Conservation (phyloP, 2,329 filamentous ascomycete species). For the Gnomoniopsis smithogilvyi region DNA sequence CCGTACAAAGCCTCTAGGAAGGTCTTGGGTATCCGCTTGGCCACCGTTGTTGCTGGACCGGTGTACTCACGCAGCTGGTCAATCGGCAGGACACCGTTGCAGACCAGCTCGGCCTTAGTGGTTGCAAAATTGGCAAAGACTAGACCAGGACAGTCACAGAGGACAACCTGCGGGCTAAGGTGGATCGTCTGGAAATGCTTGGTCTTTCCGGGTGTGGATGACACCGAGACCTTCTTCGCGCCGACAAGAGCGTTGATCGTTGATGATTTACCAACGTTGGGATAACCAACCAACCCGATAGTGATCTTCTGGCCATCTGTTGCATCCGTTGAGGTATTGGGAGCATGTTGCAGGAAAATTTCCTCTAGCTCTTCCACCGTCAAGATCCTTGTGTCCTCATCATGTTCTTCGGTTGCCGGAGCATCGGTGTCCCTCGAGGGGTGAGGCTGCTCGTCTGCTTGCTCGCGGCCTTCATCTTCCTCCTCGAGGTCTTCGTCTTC, state of each 20-base stretch:
- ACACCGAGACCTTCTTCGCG: conserved; percentile 97
- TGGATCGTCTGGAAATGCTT: conserved; percentile 99
- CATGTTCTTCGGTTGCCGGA: conserved; percentile 37
- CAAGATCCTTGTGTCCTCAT: conserved; percentile 72
- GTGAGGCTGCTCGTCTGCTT: conserved; percentile 18
- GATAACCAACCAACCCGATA: conserved; percentile 94
- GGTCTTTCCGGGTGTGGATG: conserved; percentile 94
- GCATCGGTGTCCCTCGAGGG: conserved; percentile 36
- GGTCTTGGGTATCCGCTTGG: conserved; percentile 77
- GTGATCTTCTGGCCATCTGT: conserved; percentile 65
- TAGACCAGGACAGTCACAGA: conserved; percentile 97
- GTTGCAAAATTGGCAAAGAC: conserved; percentile 98
- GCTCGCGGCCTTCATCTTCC: conserved; percentile 27
- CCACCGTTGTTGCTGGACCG: conserved; percentile 79
- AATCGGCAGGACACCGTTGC: conserved; percentile 91
- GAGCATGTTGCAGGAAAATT: conserved; percentile 74
- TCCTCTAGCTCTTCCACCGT: conserved; percentile 90
- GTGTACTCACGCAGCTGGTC: conserved; percentile 93
- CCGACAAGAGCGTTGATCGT: conserved; percentile 99
- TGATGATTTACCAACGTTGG: conserved; percentile 98
- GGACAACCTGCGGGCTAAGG: conserved; percentile 80
- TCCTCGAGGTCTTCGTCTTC: conserved; percentile 29
- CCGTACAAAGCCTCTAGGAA: conserved; percentile 95
- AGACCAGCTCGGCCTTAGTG: conserved; percentile 94
- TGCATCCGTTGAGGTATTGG: conserved; percentile 45